These are phyloP conservation scores for Collybia sordida DNA, from an alignment of 768 basidiomycete genomes.

Conservation along the genomic window DNA sequence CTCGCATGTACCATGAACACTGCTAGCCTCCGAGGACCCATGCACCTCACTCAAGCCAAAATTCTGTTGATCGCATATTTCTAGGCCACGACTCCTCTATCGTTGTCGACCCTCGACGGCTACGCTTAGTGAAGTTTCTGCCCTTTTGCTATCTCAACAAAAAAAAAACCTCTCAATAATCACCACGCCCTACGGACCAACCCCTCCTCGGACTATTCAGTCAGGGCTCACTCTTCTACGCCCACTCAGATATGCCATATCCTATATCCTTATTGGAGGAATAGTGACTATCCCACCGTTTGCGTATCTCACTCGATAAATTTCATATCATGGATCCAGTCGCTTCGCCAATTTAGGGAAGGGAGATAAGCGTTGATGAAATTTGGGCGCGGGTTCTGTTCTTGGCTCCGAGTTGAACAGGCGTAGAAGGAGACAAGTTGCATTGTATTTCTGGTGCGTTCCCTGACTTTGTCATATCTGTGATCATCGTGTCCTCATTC, in stretches of 20 bases:
- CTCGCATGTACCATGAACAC: too few species aligned
- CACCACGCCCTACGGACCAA: background rate
- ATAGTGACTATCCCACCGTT: background rate
- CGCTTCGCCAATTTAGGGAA: background rate
- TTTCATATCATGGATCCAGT: slow-evolving; percentile 45
- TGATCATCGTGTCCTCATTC: background rate
- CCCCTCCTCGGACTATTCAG: slow-evolving; percentile 26
- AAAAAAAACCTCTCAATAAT: background rate
- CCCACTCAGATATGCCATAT: slow-evolving; percentile 30
- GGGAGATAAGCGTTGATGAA: slow-evolving; percentile 18
- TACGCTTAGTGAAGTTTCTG: slow-evolving; percentile 53
- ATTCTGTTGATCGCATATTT: too few species aligned
- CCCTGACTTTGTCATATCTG: background rate
- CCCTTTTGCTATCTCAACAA: background rate
- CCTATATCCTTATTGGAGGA: background rate
- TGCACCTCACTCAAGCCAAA: too few species aligned
- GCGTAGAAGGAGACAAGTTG: slow-evolving; percentile 22
- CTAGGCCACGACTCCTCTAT: slow-evolving; percentile 40
- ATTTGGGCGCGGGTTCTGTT: slow-evolving; percentile 54
- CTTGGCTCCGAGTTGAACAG: slow-evolving; percentile 43
- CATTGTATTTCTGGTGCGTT: slow-evolving; percentile 28
- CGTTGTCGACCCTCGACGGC: slow-evolving; percentile 52
- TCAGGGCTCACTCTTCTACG: slow-evolving; percentile 43
- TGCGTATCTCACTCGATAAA: slow-evolving; percentile 38
- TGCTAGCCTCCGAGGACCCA: too few species aligned